Percentiles rank a stretch among this genome's conserved stretches.
These are phyloP conservation scores for Russula vinacea DNA, from an alignment of 768 basidiomycete species.

Conservation along the genomic window DNA sequence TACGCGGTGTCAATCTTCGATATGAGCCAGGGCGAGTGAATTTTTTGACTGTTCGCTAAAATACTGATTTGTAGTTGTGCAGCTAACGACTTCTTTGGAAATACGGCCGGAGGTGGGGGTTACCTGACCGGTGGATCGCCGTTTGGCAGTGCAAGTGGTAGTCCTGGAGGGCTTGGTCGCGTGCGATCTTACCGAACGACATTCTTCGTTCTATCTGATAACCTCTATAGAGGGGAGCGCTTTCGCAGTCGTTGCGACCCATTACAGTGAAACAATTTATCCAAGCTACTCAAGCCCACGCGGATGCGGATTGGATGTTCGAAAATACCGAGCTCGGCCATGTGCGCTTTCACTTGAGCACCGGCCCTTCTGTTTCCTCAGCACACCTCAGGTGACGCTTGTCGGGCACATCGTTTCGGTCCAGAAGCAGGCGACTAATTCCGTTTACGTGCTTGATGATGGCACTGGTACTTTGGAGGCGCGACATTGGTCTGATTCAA, in stretches of 20 bases:
- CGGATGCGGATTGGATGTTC: constrained; percentile 85
- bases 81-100: constrained; percentile 40
- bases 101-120: constrained; percentile 52
- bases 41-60: constrained; percentile 40
- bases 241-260: constrained; percentile 58
- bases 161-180: constrained; percentile 53
- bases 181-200: constrained; percentile 35
- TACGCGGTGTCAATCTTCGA: neutral
- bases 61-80: constrained; percentile 37
- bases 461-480: constrained; percentile 78
- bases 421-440: constrained; percentile 73
- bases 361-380: constrained; percentile 1
- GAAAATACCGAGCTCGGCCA: constrained; percentile 80
- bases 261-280: constrained; percentile 74
- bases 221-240: constrained; percentile 38
- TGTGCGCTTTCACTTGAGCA: constrained; percentile 42
- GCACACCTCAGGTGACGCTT: constrained; percentile 54
- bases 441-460: constrained; percentile 78
- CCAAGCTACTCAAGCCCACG: constrained; percentile 75
- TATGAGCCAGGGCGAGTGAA: constrained; percentile 26
- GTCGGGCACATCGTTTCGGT: constrained; percentile 72
- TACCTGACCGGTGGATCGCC: constrained; percentile 61
- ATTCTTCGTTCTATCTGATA: constrained; percentile 4
- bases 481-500: constrained; percentile 78
- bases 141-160: constrained; percentile 52